Conservation (phyloP, 2,329 filamentous ascomycete species). For the Sclerotinia minor region DNA sequence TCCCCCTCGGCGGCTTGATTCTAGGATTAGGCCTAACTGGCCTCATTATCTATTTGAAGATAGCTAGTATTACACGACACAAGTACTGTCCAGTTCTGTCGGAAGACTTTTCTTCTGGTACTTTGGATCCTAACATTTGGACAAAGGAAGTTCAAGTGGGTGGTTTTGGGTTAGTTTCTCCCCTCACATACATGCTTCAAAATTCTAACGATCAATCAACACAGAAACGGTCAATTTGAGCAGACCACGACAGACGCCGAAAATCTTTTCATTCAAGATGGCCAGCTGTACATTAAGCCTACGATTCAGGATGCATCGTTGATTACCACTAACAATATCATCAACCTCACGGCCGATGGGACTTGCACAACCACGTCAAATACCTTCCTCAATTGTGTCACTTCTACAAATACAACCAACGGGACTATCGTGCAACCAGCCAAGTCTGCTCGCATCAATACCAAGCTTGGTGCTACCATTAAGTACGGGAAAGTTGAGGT, state of each 20-base stretch:
- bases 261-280: conserved; percentile 72
- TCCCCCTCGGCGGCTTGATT: conserved; percentile 68
- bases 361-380: conserved; percentile 62
- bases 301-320: conserved; percentile 70
- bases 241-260: conserved; percentile 69
- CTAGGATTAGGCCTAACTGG: conserved; percentile 67
- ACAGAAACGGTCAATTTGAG: conserved; percentile 78
- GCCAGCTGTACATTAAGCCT: conserved; percentile 71
- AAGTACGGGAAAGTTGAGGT: conserved; percentile 83
- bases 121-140: conserved; percentile 47
- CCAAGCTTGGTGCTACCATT: conserved; percentile 68
- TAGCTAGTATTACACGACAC: conserved; percentile 67
- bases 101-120: conserved; percentile 42
- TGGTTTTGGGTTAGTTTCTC: conserved; percentile 53
- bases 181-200: conserved; percentile 35
- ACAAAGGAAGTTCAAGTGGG: conserved; percentile 50
- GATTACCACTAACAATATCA: conserved; percentile 64
- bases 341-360: conserved; percentile 66
- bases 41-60: conserved; percentile 71
- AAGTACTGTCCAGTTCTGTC: conserved; percentile 70
- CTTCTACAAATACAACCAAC: conserved; percentile 74
- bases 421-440: conserved; percentile 75
- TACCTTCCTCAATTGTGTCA: conserved; percentile 61
- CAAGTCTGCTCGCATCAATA: conserved; percentile 76
- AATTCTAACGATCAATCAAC: conserved; percentile 1